phyloP scores from a whole-genome alignment of 345 rosid genomes.

The Anacardium occidentale region DNA sequence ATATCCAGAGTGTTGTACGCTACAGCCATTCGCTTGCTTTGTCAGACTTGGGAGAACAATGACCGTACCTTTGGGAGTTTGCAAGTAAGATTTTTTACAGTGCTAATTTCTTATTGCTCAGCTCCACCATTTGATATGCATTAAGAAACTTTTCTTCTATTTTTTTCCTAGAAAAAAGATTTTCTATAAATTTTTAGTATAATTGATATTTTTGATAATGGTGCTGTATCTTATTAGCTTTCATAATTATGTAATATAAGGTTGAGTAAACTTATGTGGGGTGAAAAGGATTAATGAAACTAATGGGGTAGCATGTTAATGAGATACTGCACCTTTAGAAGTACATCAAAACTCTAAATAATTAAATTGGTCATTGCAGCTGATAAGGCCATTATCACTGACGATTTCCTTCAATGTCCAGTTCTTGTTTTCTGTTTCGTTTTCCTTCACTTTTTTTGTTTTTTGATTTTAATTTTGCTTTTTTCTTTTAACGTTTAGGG shows the following conservation, averaged over 20 bases:
- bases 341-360: not conserved
- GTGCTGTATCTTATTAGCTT: not conserved
- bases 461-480: conserved; percentile 23
- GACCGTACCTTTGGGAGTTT: conserved; percentile 87
- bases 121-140: not conserved
- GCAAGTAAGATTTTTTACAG: conserved; percentile 47
- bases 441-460: conserved; percentile 3
- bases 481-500: conserved; percentile 43
- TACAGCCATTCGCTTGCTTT: conserved; percentile 88
- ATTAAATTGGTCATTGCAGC: not conserved
- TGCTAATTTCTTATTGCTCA: conserved; percentile 2
- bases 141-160: not conserved
- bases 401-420: not conserved
- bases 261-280: not conserved
- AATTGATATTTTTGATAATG: not conserved
- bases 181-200: not conserved
- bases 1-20: conserved; percentile 68
- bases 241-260: not conserved
- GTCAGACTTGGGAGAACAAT: conserved; percentile 84
- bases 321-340: not conserved
- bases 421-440: not conserved
- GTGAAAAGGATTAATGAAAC: not conserved
- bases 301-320: conserved; percentile 7
- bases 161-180: too few relatives aligned
- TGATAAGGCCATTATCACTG: not conserved